Evolutionary conservation across 352 stramenopile species (phyloP).

Genomic region (Paralagenidium karlingii): DNA sequence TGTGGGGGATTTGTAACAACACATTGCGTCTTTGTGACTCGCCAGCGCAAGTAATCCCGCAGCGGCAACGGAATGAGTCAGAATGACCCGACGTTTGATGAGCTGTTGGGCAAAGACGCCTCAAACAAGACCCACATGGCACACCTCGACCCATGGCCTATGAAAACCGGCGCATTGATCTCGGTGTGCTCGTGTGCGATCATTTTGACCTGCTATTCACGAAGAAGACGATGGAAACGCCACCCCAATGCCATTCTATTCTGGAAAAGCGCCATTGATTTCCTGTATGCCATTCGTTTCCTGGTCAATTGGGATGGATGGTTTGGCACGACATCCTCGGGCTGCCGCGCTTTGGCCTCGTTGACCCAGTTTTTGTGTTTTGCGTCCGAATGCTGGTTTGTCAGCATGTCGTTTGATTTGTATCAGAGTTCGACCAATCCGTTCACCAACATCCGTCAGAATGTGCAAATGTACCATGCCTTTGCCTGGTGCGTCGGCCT

Average conservation of each 20-base stretch:
- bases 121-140: no score
- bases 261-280: constrained; percentile 62
- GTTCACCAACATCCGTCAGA: constrained; percentile 74
- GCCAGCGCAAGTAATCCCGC: no score
- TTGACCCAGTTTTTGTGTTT: constrained; percentile 67
- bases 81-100: no score
- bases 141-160: no score
- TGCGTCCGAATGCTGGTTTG: constrained; percentile 80
- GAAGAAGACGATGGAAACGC: constrained; percentile 50
- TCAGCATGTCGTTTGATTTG: constrained; percentile 76
- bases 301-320: constrained; percentile 54
- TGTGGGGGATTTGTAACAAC: no score
- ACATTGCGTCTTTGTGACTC: no score
- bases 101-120: no score
- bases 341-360: constrained; percentile 40
- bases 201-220: constrained; percentile 53
- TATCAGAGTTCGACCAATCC: constrained; percentile 80
- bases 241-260: constrained; percentile 78
- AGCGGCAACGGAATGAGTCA: no score
- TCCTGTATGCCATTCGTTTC: constrained; percentile 65
- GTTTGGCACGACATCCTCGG: constrained; percentile 15
- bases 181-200: constrained; percentile 63
- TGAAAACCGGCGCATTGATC: constrained; percentile 47
- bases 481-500: constrained; percentile 57
- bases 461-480: constrained; percentile 53